Evolutionary conservation across 2,329 filamentous ascomycete species (phyloP).

Genomic region (Cladobotryum protrusum): DNA sequence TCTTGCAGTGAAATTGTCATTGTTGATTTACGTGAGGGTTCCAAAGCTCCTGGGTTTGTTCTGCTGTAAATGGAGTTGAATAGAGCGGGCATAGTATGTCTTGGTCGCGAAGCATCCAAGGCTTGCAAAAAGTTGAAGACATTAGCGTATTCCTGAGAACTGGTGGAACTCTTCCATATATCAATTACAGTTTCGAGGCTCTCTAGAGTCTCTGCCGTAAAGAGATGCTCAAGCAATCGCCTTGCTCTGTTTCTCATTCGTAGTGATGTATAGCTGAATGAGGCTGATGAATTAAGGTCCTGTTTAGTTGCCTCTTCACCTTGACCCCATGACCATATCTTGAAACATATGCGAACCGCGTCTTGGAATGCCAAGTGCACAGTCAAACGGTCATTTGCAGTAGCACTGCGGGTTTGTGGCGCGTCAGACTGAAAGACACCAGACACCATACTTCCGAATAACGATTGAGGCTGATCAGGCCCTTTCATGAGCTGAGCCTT

Average conservation of each 20-base stretch:
- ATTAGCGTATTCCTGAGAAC: constrained; percentile 47
- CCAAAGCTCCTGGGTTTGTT: constrained; percentile 75
- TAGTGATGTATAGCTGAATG: constrained; percentile 84
- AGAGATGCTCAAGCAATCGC: constrained; percentile 84
- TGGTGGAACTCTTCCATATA: constrained; percentile 61
- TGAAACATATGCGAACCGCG: constrained; percentile 84
- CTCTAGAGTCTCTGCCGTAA: constrained; percentile 85
- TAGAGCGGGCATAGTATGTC: constrained; percentile 85
- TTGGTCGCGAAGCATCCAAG: constrained; percentile 82
- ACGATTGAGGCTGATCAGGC: constrained; percentile 76
- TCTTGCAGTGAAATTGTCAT: constrained; percentile 81
- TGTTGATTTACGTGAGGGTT: constrained; percentile 75
- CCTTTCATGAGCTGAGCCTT: constrained; percentile 63
- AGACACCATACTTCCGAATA: constrained; percentile 92
- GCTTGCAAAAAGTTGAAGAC: constrained; percentile 86
- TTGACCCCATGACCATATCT: constrained; percentile 91
- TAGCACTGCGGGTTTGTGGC: constrained; percentile 69
- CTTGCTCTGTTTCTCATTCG: constrained; percentile 86
- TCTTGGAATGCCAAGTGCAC: constrained; percentile 97
- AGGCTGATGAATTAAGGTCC: constrained; percentile 65
- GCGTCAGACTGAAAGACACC: constrained; percentile 79
- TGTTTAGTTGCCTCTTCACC: constrained; percentile 51
- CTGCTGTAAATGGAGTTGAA: constrained; percentile 96
- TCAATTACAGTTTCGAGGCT: constrained; percentile 87
- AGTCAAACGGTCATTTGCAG: constrained; percentile 89